Conservation (phyloP, 371 early-diverging fungal species). For the Smittium mucronatum region DNA sequence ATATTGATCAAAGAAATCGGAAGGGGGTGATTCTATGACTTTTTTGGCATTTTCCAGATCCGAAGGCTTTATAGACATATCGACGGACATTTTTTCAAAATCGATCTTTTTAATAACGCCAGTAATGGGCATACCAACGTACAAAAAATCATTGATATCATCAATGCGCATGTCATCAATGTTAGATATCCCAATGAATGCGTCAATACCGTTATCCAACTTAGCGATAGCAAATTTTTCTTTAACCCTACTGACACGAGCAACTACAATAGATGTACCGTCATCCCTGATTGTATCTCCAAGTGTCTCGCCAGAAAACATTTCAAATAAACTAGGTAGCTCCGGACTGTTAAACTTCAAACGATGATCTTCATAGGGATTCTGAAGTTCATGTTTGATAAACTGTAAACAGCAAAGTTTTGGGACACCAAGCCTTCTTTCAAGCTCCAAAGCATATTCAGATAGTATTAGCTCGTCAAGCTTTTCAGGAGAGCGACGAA, state of each 20-base stretch:
- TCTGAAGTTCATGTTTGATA: constrained; percentile 76
- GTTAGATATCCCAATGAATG: constrained; percentile 53
- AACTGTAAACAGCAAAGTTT: constrained; percentile 64
- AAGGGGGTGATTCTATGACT: constrained; percentile 13
- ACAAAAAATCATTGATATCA: constrained; percentile 43
- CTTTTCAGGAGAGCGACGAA: constrained; percentile 60
- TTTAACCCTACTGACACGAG: constrained; percentile 35
- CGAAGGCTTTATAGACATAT: constrained; percentile 42
- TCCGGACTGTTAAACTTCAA: constrained; percentile 44
- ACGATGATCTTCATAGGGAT: constrained; percentile 71
- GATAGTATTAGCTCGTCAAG: constrained; percentile 77
- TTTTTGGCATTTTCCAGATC: constrained; percentile 30
- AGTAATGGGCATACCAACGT: constrained; percentile 51
- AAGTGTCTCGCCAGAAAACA: constrained; percentile 77
- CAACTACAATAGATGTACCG: constrained; percentile 36
- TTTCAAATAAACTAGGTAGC: constrained; percentile 55
- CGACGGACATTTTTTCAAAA: constrained; percentile 59
- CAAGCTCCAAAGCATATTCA: constrained; percentile 78
- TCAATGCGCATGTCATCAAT: constrained; percentile 46
- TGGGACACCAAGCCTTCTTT: constrained; percentile 50
- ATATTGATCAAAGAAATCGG: constrained; percentile 38
- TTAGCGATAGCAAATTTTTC: constrained; percentile 60
- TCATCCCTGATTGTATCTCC: constrained; percentile 35
- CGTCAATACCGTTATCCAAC: constrained; percentile 74
- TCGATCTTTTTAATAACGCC: constrained; percentile 68